Conservation (phyloP, 495 filamentous ascomycete species). For the Podospora tetraspora region DNA sequence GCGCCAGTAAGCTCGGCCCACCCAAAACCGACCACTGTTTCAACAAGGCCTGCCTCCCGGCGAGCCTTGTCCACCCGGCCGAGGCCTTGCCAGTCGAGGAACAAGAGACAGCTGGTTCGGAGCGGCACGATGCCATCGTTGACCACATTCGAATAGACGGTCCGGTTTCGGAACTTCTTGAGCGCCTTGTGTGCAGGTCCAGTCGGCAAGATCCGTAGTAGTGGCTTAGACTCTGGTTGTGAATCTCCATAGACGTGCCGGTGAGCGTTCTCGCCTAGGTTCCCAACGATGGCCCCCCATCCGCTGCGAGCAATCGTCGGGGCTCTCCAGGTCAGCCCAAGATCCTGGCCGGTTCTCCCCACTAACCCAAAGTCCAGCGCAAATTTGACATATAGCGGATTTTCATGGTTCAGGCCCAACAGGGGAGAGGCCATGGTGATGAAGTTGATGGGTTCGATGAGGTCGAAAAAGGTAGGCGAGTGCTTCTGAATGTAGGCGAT, state of each 20-base stretch:
- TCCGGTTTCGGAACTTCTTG: constrained; percentile 82
- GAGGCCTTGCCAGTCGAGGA: constrained; percentile 92
- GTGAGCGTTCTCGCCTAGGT: constrained; percentile 60
- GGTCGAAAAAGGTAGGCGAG: constrained; percentile 82
- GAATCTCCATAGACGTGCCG: constrained; percentile 58
- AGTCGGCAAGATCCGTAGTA: constrained; percentile 84
- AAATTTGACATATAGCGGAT: constrained; percentile 94
- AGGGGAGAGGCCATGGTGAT: constrained; percentile 87
- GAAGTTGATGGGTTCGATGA: constrained; percentile 87
- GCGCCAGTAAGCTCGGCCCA: constrained; percentile 91
- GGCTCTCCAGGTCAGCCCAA: constrained; percentile 89
- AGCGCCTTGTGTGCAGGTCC: constrained; percentile 87
- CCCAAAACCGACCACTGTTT: constrained; percentile 86
- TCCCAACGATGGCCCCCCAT: constrained; percentile 80
- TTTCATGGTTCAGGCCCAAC: constrained; percentile 92
- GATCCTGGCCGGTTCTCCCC: constrained; percentile 87
- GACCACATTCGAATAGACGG: constrained; percentile 94
- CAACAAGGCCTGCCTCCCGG: constrained; percentile 83
- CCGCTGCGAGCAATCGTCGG: constrained; percentile 77
- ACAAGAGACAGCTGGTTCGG: constrained; percentile 91
- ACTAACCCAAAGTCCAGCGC: constrained; percentile 94
- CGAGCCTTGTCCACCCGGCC: constrained; percentile 91
- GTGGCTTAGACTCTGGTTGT: constrained; percentile 77
- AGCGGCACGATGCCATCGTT: constrained; percentile 97
- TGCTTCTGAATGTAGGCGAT: constrained; percentile 98